Evolutionary conservation across 805 yeast genomes (phyloP), one percentile per base, ranked within the genome.

Genomic region (Candida alai): DNA sequence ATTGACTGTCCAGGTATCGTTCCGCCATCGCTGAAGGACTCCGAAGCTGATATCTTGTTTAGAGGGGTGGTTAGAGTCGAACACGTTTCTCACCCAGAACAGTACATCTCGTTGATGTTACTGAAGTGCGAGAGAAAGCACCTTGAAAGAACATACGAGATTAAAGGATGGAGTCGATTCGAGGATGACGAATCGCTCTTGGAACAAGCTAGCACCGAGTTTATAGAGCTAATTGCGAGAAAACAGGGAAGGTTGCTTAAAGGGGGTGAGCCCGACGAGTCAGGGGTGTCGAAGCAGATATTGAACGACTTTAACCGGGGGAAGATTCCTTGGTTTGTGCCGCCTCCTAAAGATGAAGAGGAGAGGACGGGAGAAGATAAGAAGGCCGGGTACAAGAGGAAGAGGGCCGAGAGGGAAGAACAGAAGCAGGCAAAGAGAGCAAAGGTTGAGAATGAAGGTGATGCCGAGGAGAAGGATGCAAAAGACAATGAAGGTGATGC

Each of bases 1-100:
- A 93, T 90, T 52, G 98, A 90, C 65, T 93, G 98, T 70, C 98
- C 98, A 2, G 98, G 98, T 64, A 90, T 90, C 54, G 98, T 90
- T 14, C 98, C 98, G 7, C 98, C 98, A 18, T 84, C 94, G 12
- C 57, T 79, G 19, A 87, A 80, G 51, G 98, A 93, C 58, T 63
- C 90, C 1, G 95, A 87, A 56, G 79, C 95, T 18, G 97, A 90
- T 60, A 87, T 90, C 51, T 60, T 90, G 45, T 85, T 90, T 64
- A 78, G 96, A 60, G 98, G 98, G 56, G 98, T 93, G 13, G 98
- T 90, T 2, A 83, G 98, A 67, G 96, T 90, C n/a, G 98, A 90
- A 58, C 95, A 90, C 54, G 97, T 93, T 30, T 76, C 94, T 0
- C 71, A 85, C 52, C 97, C 98, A 4, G 98, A 90, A 62, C 96